Evolutionary conservation across 495 filamentous ascomycete species (phyloP).

Genomic region (Lasiosphaeria hispida): DNA sequence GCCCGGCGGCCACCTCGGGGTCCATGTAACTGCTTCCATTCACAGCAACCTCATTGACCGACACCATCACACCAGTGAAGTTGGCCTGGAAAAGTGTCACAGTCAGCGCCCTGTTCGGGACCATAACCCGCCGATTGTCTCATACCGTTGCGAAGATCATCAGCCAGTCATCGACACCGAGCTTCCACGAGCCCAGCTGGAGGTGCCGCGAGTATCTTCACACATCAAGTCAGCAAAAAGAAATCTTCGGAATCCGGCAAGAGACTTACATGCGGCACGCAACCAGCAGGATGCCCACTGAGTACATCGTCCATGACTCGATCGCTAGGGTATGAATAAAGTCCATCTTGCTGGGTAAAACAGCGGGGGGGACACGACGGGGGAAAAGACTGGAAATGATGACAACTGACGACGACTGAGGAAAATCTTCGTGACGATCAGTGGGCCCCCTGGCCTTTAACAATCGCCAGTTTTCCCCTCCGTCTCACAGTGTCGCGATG

Average conservation of each 20-base stretch:
- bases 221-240: not conserved
- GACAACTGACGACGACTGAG: not conserved
- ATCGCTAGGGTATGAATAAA: conserved; percentile 12
- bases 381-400: not conserved
- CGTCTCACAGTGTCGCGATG: no score
- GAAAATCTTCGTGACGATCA: no score
- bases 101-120: not conserved
- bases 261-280: conserved; percentile 16
- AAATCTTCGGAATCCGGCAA: not conserved
- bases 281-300: conserved; percentile 11
- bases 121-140: not conserved
- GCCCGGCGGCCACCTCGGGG: conserved; percentile 32
- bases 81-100: not conserved
- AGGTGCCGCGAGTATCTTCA: not conserved
- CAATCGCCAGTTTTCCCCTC: no score
- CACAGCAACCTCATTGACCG: conserved; percentile 42
- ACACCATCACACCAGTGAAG: conserved; percentile 33
- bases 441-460: no score
- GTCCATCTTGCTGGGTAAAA: conserved; percentile 4
- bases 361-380: not conserved
- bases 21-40: conserved; percentile 47
- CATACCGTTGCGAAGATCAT: conserved; percentile 13
- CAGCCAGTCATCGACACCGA: conserved; percentile 14
- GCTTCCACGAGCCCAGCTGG: conserved; percentile 3
- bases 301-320: conserved; percentile 17